Conservation (phyloP, 257 asterid species). For the Jaltomata sinuosa region DNA sequence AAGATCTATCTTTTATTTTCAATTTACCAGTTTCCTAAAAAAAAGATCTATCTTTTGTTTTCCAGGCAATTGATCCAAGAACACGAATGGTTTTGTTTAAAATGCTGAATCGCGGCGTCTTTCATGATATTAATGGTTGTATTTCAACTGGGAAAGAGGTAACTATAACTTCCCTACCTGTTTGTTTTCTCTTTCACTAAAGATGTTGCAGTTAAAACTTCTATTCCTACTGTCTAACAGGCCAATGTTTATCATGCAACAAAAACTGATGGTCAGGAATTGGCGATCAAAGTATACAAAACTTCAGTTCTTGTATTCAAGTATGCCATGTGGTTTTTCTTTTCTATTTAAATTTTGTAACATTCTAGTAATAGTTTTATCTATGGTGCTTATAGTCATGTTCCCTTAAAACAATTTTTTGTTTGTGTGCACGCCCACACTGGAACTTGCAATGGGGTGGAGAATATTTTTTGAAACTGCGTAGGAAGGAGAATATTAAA, state of each 20-base stretch:
- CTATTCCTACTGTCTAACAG: constrained; percentile 24
- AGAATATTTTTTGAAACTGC: no score
- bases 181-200: neutral
- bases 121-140: constrained; percentile 90
- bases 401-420: neutral
- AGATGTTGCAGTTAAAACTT: neutral
- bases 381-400: neutral
- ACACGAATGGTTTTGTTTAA: constrained; percentile 94
- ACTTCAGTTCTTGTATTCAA: constrained; percentile 91
- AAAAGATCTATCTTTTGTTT: constrained; percentile 11
- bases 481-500: neutral
- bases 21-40: no score
- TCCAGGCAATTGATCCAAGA: constrained; percentile 97
- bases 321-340: constrained; percentile 28
- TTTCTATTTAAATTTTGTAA: neutral
- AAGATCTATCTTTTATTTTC: constrained; percentile 11
- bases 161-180: neutral
- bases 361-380: neutral
- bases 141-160: constrained; percentile 99
- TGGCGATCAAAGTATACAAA: constrained; percentile 90
- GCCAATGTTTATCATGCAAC: constrained; percentile 98
- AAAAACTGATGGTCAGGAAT: constrained; percentile 71
- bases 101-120: constrained; percentile 77
- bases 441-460: neutral
- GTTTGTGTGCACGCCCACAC: neutral